phyloP scores from a whole-genome alignment of 1,139 yeast species.

The Sugiyamaella pinicola region DNA sequence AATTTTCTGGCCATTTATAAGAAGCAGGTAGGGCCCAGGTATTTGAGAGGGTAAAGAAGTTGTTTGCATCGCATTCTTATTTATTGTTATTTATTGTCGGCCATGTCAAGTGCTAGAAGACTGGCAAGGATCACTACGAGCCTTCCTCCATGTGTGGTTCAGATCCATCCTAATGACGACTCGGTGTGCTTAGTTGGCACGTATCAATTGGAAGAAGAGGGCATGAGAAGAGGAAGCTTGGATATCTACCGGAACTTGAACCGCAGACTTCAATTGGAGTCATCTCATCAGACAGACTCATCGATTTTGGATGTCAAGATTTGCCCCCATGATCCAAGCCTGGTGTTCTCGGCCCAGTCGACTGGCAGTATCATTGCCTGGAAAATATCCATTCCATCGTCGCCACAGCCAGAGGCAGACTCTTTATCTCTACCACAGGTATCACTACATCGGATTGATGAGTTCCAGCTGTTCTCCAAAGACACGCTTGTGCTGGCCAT shows the following conservation, averaged over 20 bases:
- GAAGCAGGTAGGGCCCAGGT: neutral
- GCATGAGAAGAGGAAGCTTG: constrained; percentile 66
- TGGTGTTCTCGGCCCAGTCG: constrained; percentile 71
- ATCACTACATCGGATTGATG: constrained; percentile 22
- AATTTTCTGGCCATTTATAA: neutral
- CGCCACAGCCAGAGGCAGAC: neutral
- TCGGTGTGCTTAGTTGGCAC: constrained; percentile 68
- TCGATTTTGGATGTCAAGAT: constrained; percentile 80
- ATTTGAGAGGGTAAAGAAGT: neutral
- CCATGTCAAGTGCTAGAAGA: constrained; percentile 10
- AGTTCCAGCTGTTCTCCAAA: constrained; percentile 47
- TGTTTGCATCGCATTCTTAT: neutral
- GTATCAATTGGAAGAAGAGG: constrained; percentile 64
- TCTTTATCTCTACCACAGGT: constrained; percentile 7
- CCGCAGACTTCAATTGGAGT: constrained; percentile 24
- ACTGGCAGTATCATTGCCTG: constrained; percentile 74
- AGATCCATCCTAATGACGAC: constrained; percentile 56
- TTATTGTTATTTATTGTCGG: neutral
- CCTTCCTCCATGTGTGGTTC: constrained; percentile 82
- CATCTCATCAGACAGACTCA: constrained; percentile 46
- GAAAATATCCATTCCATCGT: constrained; percentile 41
- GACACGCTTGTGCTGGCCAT: constrained; percentile 65
- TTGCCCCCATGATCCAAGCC: constrained; percentile 52
- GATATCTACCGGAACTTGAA: constrained; percentile 55
- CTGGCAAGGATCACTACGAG: constrained; percentile 42